phyloP scores from a whole-genome alignment of 257 asterid species.

The Sherardia arvensis region DNA sequence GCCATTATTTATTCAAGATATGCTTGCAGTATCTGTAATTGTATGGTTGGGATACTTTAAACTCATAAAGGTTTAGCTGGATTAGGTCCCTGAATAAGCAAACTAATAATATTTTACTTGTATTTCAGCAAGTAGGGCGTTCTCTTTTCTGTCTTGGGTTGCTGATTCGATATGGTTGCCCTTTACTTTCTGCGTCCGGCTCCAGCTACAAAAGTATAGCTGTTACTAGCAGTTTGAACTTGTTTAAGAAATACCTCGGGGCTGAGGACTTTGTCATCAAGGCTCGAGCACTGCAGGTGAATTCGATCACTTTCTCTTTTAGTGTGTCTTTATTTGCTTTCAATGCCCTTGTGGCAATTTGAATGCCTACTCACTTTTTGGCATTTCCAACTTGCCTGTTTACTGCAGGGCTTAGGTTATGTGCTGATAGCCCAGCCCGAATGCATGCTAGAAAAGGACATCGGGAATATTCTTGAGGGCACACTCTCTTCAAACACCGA shows the following conservation, averaged over 20 bases:
- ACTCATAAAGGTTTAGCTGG: neutral
- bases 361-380: neutral
- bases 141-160: conserved; percentile 97
- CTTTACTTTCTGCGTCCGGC: conserved; percentile 43
- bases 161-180: conserved; percentile 84
- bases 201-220: conserved; percentile 51
- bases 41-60: neutral
- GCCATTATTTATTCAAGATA: neutral
- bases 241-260: conserved; percentile 80
- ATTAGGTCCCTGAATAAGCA: neutral
- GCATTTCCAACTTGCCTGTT: conserved; percentile 7
- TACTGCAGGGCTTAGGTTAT: conserved; percentile 80
- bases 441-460: conserved; percentile 82
- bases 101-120: neutral
- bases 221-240: conserved; percentile 50
- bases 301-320: conserved; percentile 13
- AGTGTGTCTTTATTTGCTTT: conserved; percentile 1
- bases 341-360: conserved; percentile 12
- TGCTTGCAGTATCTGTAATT: neutral
- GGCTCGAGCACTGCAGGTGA: conserved; percentile 88
- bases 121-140: conserved; percentile 83
- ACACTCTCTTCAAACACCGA: conserved; percentile 57
- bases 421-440: conserved; percentile 87
- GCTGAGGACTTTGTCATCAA: conserved; percentile 79
- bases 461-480: conserved; percentile 60